Base-by-base conservation (phyloP, 345 rosid genomes). In the Abelmoschus esculentus region DNA sequence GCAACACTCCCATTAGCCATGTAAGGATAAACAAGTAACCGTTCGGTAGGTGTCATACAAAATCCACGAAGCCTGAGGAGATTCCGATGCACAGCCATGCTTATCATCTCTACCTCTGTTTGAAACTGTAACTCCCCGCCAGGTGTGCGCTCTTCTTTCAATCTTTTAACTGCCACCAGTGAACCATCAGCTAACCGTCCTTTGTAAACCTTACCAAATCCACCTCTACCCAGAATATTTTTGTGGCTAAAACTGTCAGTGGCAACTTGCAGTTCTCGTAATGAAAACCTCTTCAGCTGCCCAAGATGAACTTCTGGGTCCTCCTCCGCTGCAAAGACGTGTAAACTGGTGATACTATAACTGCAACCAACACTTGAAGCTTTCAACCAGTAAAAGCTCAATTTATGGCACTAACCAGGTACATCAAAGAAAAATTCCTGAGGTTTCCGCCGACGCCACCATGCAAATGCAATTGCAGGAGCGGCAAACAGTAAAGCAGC, bases 1-100 rank as follows among this genome's bases (percentile, higher is more conserved):
- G 98, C 98, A 9, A 93, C 98, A 54, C 98, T 93, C 80, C 98
- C 98, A 32, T 93, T 93, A 61, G 98, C 98, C 98, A 93, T 93
- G 86, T 89, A 93, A 46, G 97, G 98, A 74, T 93, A 93, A 64
- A 93, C 97, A 61, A 93, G 97, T 67, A 93, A 74, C 53, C 98
- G 80, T 67, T 93, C 97, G 0, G 97, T 91, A 8, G 98, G 97
- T 34, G 98, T 93, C 98, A 93, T 93, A 75, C 98, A 93, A 78
- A 93, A 93, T 26, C 98, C 97, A 66, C 91, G 88, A 66, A 93
- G 75, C 38, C 97, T 85, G 54, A 93, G 85, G 65, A 93, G 97
- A 81, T 93, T 91, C 68, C 97, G 86, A 76, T 93, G 98, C 73
- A 93, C 97, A 49, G 98, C 98, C 98, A 93, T 93, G 81, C 97